phyloP scores from a whole-genome alignment of 164 flowering plant species.

The Aristolochia contorta region DNA sequence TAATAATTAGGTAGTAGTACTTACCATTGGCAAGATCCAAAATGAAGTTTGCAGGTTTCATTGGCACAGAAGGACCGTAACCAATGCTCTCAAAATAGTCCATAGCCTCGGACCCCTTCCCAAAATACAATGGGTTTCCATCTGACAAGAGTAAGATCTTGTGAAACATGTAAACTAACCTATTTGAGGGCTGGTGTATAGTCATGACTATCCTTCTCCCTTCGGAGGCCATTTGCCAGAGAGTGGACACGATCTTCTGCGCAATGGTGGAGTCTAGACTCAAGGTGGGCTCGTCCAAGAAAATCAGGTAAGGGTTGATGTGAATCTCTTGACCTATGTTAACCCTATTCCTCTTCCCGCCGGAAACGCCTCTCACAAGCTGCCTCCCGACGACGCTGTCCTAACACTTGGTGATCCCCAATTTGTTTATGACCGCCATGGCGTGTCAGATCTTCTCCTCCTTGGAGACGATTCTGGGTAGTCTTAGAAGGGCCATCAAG shows the following conservation, averaged over 20 bases:
- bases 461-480: constrained; percentile 37
- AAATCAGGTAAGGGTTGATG: constrained; percentile 57
- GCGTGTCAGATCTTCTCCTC: constrained; percentile 43
- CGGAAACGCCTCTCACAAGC: constrained; percentile 21
- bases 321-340: constrained; percentile 71
- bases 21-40: constrained; percentile 84
- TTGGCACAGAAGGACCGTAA: constrained; percentile 37
- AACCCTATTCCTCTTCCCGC: constrained; percentile 31
- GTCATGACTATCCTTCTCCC: constrained; percentile 63
- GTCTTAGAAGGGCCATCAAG: constrained; percentile 63
- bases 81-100: constrained; percentile 56
- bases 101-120: constrained; percentile 47
- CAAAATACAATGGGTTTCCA: constrained; percentile 56
- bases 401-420: constrained; percentile 50
- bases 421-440: constrained; percentile 34
- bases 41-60: constrained; percentile 76
- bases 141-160: constrained; percentile 59
- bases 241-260: constrained; percentile 46
- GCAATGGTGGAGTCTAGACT: constrained; percentile 77
- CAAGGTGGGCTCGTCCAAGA: constrained; percentile 79
- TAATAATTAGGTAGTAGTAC: too few species aligned
- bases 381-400: constrained; percentile 33
- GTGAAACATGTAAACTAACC: constrained; percentile 65
- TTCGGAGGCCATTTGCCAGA: constrained; percentile 44
- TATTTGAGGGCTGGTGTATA: constrained; percentile 78